phyloP scores from a whole-genome alignment of 306 rosid species.

The Argentina anserina region DNA sequence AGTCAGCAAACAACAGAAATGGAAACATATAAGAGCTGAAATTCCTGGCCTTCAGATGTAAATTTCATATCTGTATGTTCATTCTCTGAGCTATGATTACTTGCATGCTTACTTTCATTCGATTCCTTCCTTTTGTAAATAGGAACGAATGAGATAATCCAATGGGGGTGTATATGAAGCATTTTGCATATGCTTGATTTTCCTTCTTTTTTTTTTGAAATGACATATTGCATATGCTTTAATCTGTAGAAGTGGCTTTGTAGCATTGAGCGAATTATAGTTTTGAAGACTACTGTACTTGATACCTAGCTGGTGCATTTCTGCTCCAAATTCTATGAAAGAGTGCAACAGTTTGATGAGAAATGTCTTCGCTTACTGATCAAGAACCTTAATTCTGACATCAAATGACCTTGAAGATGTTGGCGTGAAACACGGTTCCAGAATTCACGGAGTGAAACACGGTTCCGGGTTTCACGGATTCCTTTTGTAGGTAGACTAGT shows the following conservation, averaged over 20 bases:
- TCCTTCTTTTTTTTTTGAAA: no score
- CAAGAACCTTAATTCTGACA: neutral
- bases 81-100: constrained; percentile 27
- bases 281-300: constrained; percentile 24
- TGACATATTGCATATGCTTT: constrained; percentile 27
- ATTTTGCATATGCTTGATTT: constrained; percentile 28
- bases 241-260: constrained; percentile 28
- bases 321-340: neutral
- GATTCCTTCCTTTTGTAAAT: constrained; percentile 54
- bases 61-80: constrained; percentile 15
- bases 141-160: constrained; percentile 36
- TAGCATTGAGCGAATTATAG: constrained; percentile 25
- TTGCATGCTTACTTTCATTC: constrained; percentile 30
- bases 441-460: no score
- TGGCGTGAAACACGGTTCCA: no score
- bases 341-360: neutral
- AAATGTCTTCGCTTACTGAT: neutral
- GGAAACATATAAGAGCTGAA: constrained; percentile 9
- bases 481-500: no score
- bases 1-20: constrained; percentile 21
- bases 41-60: constrained; percentile 24
- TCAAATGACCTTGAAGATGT: neutral
- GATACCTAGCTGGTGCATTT: neutral
- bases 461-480: no score
- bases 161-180: constrained; percentile 24